Base-by-base conservation (phyloP, 768 basidiomycete genomes). In the Mrakia blollopis region DNA sequence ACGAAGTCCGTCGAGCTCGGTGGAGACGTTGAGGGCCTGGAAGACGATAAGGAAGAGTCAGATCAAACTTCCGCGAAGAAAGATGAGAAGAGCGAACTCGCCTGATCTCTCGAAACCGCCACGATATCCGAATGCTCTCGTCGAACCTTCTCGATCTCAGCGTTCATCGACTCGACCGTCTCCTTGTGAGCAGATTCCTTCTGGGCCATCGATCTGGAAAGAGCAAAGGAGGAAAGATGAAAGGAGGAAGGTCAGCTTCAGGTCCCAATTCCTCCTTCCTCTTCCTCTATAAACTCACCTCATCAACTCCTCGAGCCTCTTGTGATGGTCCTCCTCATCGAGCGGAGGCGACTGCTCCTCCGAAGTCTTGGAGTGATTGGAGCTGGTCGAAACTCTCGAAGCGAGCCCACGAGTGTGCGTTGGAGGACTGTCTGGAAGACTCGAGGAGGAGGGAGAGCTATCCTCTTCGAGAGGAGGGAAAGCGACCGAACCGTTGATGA, bases 111-210 rank as follows among this genome's bases (percentile, higher is more conserved):
- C 21, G 92, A 92, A 61, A 95, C 87, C 10, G 90, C 88, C 10
- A 88, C 89, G 28, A 98, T 86, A 72, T 91, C 92, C 75, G 95
- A 92, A 70, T 93, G 88, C 81, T 93, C 91, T 60, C 91, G 87
- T 75, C 89, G 89, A 86, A 80, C 80, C 65, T 80, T 80, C 1
- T 79, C 82, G 32, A 97, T 86, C 81, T 95, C 89, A 21, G 85
- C 81, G 62, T 89, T 89, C 79, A 98, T 86, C 44, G 85, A 85
- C 60, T 92, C 90, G 37, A 97, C 91, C 32, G 88, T 82, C 81
- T 96, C 92, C 50, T 89, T 89, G 82, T 98, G 96, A 47, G 89
- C 86, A 6, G 92, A 91, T 83, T 99, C 97, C 83, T 98, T 98
- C 85, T 92, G 91, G 3, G 95, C 95, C 96, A 98, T 98, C 3